These are phyloP conservation scores for Antitrichia curtipendula DNA, from an alignment of 225 moss, liverwort and hornwort species.

Conservation along the genomic window DNA sequence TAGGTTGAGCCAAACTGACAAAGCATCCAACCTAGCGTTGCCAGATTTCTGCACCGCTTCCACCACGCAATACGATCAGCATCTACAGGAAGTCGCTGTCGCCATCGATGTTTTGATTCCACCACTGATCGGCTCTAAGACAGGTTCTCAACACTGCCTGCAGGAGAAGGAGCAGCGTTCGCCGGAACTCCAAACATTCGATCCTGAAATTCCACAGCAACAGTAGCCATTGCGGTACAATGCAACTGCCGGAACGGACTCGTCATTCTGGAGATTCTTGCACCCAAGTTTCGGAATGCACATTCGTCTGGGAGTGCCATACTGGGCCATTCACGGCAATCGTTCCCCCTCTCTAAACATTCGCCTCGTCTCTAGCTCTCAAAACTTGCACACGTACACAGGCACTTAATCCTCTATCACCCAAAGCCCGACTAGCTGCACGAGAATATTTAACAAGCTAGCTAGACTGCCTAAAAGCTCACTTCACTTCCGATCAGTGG, in stretches of 20 bases:
- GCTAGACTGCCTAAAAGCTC: background rate
- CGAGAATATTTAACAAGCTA: background rate
- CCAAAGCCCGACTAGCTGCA: background rate
- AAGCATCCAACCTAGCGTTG: background rate
- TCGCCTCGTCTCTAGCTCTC: background rate
- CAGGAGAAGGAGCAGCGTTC: background rate
- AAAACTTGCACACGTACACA: background rate
- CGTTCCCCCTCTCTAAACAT: background rate
- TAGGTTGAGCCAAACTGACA: background rate
- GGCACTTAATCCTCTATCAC: background rate
- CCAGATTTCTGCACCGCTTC: background rate
- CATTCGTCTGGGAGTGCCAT: background rate
- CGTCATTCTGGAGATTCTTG: background rate
- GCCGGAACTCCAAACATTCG: background rate
- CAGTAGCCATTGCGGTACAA: background rate
- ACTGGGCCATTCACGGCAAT: background rate
- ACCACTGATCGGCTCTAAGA: background rate
- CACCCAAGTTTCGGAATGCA: background rate
- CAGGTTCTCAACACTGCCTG: background rate
- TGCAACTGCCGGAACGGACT: background rate
- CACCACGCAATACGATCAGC: background rate
- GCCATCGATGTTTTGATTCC: background rate
- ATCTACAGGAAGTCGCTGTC: background rate
- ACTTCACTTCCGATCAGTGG: background rate
- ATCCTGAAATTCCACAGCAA: background rate